Evolutionary conservation across 176 grass and related monocot species (phyloP).

Genomic region (Canna indica): DNA sequence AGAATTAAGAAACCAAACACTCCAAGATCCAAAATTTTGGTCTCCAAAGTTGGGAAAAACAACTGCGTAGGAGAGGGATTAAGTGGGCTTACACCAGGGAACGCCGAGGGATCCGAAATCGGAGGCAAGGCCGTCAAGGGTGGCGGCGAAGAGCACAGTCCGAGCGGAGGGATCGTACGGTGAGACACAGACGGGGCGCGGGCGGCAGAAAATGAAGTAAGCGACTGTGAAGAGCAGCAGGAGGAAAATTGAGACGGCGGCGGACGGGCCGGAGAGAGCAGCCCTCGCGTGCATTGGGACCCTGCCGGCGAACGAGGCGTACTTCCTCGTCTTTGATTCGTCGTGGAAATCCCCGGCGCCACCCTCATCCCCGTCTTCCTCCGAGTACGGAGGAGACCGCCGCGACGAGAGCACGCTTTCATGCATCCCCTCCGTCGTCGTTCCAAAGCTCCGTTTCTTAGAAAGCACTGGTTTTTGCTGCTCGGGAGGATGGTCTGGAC

Average conservation of each 20-base stretch:
- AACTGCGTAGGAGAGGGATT: neutral
- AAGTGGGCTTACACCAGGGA: conserved; percentile 66
- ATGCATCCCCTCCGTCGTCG: conserved; percentile 4
- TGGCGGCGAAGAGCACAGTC: conserved; percentile 18
- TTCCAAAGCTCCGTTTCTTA: too few relatives aligned
- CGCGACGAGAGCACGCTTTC: conserved; percentile 26
- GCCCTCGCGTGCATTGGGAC: conserved; percentile 32
- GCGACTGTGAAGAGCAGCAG: conserved; percentile 35
- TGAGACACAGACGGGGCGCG: conserved; percentile 33
- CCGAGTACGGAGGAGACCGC: conserved; percentile 7
- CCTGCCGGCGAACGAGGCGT: conserved; percentile 23
- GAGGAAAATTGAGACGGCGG: conserved; percentile 31
- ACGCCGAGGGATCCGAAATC: conserved; percentile 90
- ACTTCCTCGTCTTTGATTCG: conserved; percentile 43
- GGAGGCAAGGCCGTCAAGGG: conserved; percentile 46
- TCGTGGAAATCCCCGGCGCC: conserved; percentile 9
- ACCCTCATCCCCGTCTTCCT: neutral
- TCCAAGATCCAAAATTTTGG: neutral
- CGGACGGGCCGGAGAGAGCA: conserved; percentile 21
- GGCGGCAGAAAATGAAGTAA: conserved; percentile 30
- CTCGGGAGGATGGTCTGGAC: too few relatives aligned
- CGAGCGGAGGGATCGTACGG: conserved; percentile 28
- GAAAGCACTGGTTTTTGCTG: too few relatives aligned
- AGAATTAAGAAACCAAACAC: neutral
- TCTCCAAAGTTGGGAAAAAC: neutral